Conservation (phyloP, 352 stramenopile genomes). For the Globisporangium nunn region DNA sequence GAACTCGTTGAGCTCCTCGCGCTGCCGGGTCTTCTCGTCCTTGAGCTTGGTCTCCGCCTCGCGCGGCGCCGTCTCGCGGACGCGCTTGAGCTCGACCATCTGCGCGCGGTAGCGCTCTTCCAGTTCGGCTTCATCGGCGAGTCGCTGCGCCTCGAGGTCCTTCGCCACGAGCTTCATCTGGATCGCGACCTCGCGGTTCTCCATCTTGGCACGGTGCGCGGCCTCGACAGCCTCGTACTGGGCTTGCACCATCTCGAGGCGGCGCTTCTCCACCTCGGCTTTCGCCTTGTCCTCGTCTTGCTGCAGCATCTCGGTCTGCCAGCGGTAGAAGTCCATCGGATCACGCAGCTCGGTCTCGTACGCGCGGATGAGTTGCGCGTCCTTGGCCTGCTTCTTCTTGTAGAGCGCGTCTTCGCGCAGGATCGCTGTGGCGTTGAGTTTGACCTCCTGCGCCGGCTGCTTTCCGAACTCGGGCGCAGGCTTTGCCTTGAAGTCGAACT, state of each 20-base stretch:
- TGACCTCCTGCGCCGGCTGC: slow-evolving; percentile 38
- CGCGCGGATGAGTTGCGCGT: slow-evolving; percentile 75
- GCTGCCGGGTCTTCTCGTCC: slow-evolving; percentile 49
- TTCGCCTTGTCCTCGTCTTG: slow-evolving; percentile 66
- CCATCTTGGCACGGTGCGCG: slow-evolving; percentile 50
- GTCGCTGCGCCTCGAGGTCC: slow-evolving; percentile 54
- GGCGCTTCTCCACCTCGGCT: slow-evolving; percentile 66
- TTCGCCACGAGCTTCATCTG: slow-evolving; percentile 73
- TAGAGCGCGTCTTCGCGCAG: slow-evolving; percentile 88
- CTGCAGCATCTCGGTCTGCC: slow-evolving; percentile 82
- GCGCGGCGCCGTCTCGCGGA: slow-evolving; percentile 71
- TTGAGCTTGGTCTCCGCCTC: slow-evolving; percentile 63
- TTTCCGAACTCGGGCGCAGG: slow-evolving; percentile 37
- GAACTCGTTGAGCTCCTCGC: slow-evolving; percentile 60
- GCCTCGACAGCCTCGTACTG: slow-evolving; percentile 75
- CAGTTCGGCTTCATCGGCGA: slow-evolving; percentile 46
- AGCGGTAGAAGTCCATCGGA: slow-evolving; percentile 87
- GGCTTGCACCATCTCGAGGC: slow-evolving; percentile 78
- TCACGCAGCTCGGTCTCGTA: slow-evolving; percentile 90
- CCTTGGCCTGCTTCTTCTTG: slow-evolving; percentile 89
- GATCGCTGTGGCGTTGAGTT: slow-evolving; percentile 87
- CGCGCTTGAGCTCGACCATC: slow-evolving; percentile 62
- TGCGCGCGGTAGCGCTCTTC: slow-evolving; percentile 46
- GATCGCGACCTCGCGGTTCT: slow-evolving; percentile 77
- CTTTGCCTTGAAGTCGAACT: slow-evolving; percentile 77